A percentile compares a stretch with the other conserved stretches of the same genome.
Evolutionary conservation across 2,329 filamentous ascomycete species (phyloP).

Genomic region (Ophiostoma pallidulum): DNA sequence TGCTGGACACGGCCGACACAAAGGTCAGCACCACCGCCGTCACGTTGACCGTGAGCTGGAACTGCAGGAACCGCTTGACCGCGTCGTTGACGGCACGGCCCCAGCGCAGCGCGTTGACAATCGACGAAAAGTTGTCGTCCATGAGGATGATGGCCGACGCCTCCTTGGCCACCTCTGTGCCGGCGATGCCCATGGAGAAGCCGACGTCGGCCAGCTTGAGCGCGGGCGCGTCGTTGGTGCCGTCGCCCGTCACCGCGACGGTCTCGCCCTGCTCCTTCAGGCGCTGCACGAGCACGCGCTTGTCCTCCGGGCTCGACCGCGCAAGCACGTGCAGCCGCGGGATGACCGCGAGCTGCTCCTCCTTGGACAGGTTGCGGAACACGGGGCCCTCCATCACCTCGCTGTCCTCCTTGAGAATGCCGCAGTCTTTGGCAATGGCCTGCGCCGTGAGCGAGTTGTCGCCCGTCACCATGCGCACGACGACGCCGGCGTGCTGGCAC

Average conservation of each 20-base stretch:
- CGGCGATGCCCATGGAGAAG: constrained; percentile 78
- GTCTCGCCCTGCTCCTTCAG: constrained; percentile 66
- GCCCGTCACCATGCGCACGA: constrained; percentile 78
- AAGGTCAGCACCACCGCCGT: constrained; percentile 84
- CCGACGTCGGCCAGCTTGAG: constrained; percentile 74
- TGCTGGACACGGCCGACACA: constrained; percentile 69
- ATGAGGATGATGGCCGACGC: constrained; percentile 78
- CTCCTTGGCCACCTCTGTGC: constrained; percentile 77
- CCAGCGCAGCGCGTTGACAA: constrained; percentile 75
- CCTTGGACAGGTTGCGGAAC: constrained; percentile 61
- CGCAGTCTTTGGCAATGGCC: constrained; percentile 70
- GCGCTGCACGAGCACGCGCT: constrained; percentile 61
- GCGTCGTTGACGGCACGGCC: constrained; percentile 69
- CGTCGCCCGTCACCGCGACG: constrained; percentile 74
- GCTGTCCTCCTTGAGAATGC: constrained; percentile 59
- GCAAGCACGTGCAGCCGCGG: constrained; percentile 63
- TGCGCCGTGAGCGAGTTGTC: constrained; percentile 73
- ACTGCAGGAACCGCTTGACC: constrained; percentile 67
- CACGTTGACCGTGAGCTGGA: constrained; percentile 81
- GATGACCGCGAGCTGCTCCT: constrained; percentile 57
- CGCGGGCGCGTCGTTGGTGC: constrained; percentile 75
- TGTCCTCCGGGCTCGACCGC: constrained; percentile 67
- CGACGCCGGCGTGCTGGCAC: constrained; percentile 67
- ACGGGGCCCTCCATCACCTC: constrained; percentile 69
- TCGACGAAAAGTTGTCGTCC: constrained; percentile 84